These are phyloP conservation scores for Phytophthora megakarya DNA, from an alignment of 352 stramenopile species.

Conservation along the genomic window DNA sequence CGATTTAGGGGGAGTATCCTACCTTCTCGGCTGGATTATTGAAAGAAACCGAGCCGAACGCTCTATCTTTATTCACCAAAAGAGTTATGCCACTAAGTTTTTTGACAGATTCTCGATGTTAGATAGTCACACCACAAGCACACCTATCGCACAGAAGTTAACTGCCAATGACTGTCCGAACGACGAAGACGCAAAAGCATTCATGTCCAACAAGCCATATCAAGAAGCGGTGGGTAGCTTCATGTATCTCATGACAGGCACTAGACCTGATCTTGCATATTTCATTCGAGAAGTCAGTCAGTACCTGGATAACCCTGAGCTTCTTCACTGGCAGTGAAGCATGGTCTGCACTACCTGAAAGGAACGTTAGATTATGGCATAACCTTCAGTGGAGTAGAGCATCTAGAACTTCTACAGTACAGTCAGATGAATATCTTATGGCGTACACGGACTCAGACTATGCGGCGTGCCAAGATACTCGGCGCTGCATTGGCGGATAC, in stretches of 20 bases:
- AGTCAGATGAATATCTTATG: slow-evolving; percentile 8
- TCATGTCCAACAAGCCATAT: not conserved
- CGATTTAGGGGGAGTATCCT: slow-evolving; percentile 15
- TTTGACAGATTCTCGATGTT: not conserved
- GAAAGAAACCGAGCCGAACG: not conserved
- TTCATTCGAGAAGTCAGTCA: slow-evolving; percentile 9
- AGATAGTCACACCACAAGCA: no score
- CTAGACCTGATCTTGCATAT: not conserved
- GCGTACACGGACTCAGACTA: slow-evolving; percentile 18
- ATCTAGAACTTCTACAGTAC: slow-evolving; percentile 9
- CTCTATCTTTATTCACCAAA: slow-evolving; percentile 11
- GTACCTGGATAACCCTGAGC: not conserved
- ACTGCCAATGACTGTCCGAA: not conserved
- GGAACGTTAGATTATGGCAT: not conserved
- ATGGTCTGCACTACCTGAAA: not conserved
- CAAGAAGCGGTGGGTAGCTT: slow-evolving; percentile 6
- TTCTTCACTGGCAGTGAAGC: not conserved
- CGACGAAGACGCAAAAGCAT: no score
- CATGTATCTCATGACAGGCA: slow-evolving; percentile 12
- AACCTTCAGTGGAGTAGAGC: not conserved
- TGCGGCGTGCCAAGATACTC: slow-evolving; percentile 2
- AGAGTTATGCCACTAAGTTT: slow-evolving; percentile 6
- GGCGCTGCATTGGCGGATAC: slow-evolving; percentile 1
- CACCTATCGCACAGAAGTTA: not conserved
- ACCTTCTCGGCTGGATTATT: slow-evolving; percentile 5